Evolutionary conservation across 805 yeast species (phyloP).

Genomic region (Wickerhamomyces chaumierensis): DNA sequence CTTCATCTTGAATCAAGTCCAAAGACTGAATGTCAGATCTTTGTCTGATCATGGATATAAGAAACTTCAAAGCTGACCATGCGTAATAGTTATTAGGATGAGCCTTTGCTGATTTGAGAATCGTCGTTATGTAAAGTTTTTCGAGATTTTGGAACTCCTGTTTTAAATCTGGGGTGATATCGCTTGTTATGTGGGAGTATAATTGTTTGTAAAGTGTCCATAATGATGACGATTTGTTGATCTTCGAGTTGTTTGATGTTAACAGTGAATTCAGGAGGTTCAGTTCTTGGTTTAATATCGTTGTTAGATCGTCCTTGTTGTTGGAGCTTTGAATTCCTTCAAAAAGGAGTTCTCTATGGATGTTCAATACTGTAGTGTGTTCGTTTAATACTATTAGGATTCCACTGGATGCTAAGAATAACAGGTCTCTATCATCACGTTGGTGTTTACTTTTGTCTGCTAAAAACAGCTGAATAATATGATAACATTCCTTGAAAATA

Average conservation of each 20-base stretch:
- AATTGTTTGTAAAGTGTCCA: not conserved
- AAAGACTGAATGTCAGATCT: too few species aligned
- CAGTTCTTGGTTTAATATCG: not conserved
- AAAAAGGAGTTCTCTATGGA: not conserved
- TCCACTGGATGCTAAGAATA: not conserved
- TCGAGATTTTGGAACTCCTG: too few species aligned
- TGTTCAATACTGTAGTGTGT: not conserved
- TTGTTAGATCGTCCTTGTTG: not conserved
- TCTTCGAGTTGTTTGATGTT: conserved; percentile 1
- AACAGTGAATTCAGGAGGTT: not conserved
- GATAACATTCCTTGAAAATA: not conserved
- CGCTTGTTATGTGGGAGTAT: not conserved
- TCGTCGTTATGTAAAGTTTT: not conserved
- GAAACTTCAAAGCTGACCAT: not conserved
- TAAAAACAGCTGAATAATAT: too few species aligned
- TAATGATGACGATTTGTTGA: conserved; percentile 1
- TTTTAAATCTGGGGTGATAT: too few species aligned
- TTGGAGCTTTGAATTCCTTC: not conserved
- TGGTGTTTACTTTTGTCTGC: too few species aligned
- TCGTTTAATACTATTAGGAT: not conserved
- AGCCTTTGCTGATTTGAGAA: not conserved
- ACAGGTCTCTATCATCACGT: not conserved
- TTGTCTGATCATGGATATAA: too few species aligned
- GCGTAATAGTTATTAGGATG: not conserved
- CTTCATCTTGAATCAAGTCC: not conserved